Evolutionary conservation across 305 asterid genomes (phyloP), one percentile per base, ranked within the genome.

Genomic region (Fraxinus latifolia): DNA sequence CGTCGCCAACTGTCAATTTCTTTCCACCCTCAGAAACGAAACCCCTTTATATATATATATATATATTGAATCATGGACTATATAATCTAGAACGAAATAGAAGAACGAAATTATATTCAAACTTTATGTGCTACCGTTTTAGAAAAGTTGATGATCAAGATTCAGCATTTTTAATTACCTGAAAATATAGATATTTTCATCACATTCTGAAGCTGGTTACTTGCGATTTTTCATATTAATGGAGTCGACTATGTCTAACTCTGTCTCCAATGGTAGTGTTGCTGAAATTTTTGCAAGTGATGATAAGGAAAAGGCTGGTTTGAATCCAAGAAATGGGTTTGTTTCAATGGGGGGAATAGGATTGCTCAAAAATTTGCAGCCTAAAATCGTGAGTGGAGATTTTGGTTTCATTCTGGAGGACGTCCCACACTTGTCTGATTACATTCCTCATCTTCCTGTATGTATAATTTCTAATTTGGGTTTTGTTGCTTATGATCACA

Each of bases 401-500:
- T 82, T 60, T 76, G 97, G 97, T 82, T 93, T 87, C 72, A 84
- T 89, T 60, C 94, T 95, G 4, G 90, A 95, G 72, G 99, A 95
- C 55, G 98, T 95, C 21, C 99, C 99, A n/a, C 99, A 93, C 80
- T 89, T 95, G 72, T 86, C 93, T 21, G 98, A 93, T 78, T 92
- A 88, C 86, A 68, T 93, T 77, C 91, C 93, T 39, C 33, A 91
- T 85, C 97, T 91, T 73, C 88, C 90, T 42, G 97, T 95, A 88
- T 0, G 81, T 60, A 3, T 75, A 19, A n/a, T 79, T 8, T 11
- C 79, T 12, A 11, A 12, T 44, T 0, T 44, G n/a, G 55, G 55
- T 12, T 44, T 12, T 44, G 55, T 12, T 62, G 7, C 53, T 60
- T 21, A 21, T 60, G 71, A 60, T 58, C 55, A 12, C 60, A 15